Evolutionary conservation across 2,329 filamentous ascomycete genomes (phyloP).

Genomic region (Venturia effusa): DNA sequence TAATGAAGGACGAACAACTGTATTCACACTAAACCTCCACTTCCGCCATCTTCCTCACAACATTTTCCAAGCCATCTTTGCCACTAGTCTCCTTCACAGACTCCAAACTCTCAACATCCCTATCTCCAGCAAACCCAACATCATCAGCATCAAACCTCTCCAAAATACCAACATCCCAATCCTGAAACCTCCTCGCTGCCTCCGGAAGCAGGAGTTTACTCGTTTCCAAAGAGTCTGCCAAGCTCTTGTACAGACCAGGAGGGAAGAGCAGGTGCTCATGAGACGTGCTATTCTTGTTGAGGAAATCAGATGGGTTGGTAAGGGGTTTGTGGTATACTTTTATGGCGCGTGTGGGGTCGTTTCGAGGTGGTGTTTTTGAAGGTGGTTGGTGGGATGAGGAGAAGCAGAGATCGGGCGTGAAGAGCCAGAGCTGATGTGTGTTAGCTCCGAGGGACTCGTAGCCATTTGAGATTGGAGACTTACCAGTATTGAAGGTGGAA

Average conservation of each 20-base stretch:
- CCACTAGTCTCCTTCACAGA: neutral
- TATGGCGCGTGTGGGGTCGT: conserved; percentile 38
- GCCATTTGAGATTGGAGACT: neutral
- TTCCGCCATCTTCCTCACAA: neutral
- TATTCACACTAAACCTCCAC: neutral
- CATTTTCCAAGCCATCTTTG: neutral
- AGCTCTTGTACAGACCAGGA: conserved; percentile 34
- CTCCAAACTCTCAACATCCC: neutral
- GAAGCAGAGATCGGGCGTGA: conserved; percentile 48
- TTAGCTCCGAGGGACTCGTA: neutral
- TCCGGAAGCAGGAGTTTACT: conserved; percentile 45
- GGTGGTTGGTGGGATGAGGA: conserved; percentile 30
- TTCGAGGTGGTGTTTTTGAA: conserved; percentile 7
- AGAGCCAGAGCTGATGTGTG: conserved; percentile 43
- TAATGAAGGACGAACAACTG: too few relatives aligned
- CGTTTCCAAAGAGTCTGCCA: conserved; percentile 34
- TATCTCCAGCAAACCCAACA: neutral
- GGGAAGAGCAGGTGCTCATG: conserved; percentile 45
- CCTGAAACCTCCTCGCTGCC: conserved; percentile 46
- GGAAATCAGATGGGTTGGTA: conserved; percentile 22
- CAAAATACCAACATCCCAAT: conserved; percentile 58
- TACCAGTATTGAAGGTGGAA: conserved; percentile 7
- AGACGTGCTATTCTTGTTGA: conserved; percentile 22
- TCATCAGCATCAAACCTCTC: conserved; percentile 33
- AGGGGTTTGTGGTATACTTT: conserved; percentile 44